Conservation (phyloP, 371 early-diverging fungal genomes). For the Batrachochytrium dendrobatidis region DNA sequence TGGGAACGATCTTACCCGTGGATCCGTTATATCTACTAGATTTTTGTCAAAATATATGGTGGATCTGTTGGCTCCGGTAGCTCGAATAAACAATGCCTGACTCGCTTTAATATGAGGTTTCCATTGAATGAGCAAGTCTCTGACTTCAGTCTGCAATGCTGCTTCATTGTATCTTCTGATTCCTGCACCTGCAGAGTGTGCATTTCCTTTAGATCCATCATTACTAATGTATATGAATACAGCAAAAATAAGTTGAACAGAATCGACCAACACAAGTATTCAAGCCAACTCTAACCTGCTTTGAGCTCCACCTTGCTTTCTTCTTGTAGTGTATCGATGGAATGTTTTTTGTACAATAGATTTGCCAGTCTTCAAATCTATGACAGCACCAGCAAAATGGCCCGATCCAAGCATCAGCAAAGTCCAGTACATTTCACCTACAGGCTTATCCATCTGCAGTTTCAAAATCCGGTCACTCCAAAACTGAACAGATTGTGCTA, state of each 20-base stretch:
- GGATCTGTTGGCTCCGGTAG: conserved; percentile 55
- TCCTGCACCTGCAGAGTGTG: conserved; percentile 86
- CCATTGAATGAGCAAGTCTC: conserved; percentile 64
- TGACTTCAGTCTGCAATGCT: conserved; percentile 56
- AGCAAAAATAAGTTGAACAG: neutral
- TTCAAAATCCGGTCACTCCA: too few relatives aligned
- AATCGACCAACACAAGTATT: neutral
- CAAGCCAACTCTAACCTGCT: conserved; percentile 11
- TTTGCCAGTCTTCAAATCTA: conserved; percentile 59
- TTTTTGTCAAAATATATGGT: conserved; percentile 59
- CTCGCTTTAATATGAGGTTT: conserved; percentile 35
- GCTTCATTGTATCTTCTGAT: conserved; percentile 83
- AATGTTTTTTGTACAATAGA: conserved; percentile 77
- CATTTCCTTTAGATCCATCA: conserved; percentile 73
- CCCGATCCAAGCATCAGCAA: conserved; percentile 72
- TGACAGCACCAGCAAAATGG: conserved; percentile 82
- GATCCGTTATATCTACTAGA: conserved; percentile 41
- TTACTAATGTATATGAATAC: conserved; percentile 38
- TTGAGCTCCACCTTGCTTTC: conserved; percentile 94
- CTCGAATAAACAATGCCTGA: conserved; percentile 57
- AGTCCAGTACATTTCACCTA: conserved; percentile 63
- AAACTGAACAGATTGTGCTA: conserved; percentile 3
- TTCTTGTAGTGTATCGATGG: conserved; percentile 88
- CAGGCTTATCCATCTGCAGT: conserved; percentile 6
- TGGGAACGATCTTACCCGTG: conserved; percentile 61